Conservation (phyloP, 2,329 filamentous ascomycete genomes). For the Alternaria rosae region DNA sequence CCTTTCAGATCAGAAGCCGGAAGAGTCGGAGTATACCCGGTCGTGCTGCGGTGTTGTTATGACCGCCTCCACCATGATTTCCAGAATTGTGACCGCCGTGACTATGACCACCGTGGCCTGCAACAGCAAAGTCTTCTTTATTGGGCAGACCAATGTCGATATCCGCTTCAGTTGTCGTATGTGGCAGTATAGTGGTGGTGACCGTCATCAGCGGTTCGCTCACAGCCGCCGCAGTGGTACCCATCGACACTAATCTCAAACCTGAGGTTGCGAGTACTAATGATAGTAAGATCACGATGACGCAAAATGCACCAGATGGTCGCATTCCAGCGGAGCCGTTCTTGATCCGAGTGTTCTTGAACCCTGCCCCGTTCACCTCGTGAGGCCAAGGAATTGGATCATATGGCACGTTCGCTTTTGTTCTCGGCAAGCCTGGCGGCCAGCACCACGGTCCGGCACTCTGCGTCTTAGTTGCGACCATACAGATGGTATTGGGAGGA, state of each 20-base stretch:
- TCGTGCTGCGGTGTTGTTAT: no score
- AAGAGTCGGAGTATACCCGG: no score
- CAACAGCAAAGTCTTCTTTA: neutral
- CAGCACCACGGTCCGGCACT: neutral
- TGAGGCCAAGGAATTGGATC: neutral
- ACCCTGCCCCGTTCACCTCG: neutral
- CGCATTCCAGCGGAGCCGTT: neutral
- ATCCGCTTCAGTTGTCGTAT: neutral
- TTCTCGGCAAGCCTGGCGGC: neutral
- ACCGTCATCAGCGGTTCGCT: neutral
- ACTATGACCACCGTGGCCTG: neutral
- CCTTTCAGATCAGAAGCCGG: no score
- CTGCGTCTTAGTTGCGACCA: neutral
- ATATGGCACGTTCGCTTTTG: neutral
- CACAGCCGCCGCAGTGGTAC: neutral
- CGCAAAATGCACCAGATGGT: neutral
- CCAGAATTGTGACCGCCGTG: neutral
- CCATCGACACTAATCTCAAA: neutral
- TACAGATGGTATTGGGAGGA: neutral
- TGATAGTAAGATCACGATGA: neutral
- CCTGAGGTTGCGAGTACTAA: neutral
- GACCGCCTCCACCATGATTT: neutral
- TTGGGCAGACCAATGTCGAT: neutral
- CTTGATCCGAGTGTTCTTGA: neutral
- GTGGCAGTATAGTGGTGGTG: neutral